These are phyloP conservation scores for Friedmanniomyces endolithicus DNA, from an alignment of 495 filamentous ascomycete species.

Conservation along the genomic window DNA sequence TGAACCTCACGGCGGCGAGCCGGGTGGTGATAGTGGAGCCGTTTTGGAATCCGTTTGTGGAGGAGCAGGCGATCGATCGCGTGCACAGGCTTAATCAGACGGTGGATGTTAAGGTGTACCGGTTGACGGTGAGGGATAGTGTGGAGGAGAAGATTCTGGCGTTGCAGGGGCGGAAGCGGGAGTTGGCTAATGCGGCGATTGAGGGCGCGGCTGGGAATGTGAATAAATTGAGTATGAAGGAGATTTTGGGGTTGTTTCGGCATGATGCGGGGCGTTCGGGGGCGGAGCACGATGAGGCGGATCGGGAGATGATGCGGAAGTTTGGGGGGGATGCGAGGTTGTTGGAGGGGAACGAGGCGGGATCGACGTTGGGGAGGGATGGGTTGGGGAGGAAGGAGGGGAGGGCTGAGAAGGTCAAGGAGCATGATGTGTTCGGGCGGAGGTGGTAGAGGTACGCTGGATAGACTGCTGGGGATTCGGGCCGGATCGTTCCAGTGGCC, in stretches of 20 bases:
- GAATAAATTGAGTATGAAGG: conserved; percentile 77
- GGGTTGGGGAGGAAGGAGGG: conserved; percentile 1
- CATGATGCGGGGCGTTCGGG: conserved; percentile 49
- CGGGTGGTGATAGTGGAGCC: conserved; percentile 91
- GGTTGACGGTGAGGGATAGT: conserved; percentile 67
- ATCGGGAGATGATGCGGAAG: conserved; percentile 10
- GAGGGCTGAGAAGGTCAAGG: conserved; percentile 2
- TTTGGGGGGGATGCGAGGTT: conserved; percentile 8
- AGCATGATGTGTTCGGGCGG: conserved; percentile 18
- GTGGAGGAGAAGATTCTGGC: conserved; percentile 89
- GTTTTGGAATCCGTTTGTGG: conserved; percentile 98
- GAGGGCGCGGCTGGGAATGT: conserved; percentile 53
- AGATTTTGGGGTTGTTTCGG: conserved; percentile 82
- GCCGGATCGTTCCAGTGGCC: too few species aligned
- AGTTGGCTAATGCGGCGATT: conserved; percentile 72
- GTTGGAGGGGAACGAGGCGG: conserved; percentile 3
- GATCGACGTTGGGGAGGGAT: neutral
- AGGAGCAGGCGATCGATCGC: conserved; percentile 97
- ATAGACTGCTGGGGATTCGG: too few species aligned
- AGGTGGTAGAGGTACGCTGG: conserved; percentile 6
- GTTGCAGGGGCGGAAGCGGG: conserved; percentile 82
- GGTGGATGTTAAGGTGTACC: conserved; percentile 85
- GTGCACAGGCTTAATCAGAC: conserved; percentile 95
- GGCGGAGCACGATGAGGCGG: conserved; percentile 5
- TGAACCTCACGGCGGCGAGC: conserved; percentile 89